These are phyloP conservation scores for Alectoria sarmentosa DNA, from an alignment of 495 filamentous ascomycete species.

Conservation along the genomic window DNA sequence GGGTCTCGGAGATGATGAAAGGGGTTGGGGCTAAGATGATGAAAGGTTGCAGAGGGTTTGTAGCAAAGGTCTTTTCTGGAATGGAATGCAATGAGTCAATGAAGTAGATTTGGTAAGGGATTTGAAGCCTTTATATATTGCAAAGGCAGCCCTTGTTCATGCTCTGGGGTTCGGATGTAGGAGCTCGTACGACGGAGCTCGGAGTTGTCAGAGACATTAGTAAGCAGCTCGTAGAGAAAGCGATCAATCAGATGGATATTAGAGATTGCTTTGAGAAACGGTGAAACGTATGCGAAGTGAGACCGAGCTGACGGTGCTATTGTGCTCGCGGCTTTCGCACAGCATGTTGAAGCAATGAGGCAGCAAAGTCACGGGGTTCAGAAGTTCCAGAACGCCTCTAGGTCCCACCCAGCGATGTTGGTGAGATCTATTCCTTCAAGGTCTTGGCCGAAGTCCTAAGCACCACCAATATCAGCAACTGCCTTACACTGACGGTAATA, in stretches of 20 bases:
- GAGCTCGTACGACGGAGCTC: neutral
- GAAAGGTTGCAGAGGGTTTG: neutral
- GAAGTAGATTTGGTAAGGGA: neutral
- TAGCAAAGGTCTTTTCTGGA: neutral
- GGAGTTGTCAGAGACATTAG: neutral
- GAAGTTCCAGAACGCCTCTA: constrained; percentile 18
- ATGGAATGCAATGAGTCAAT: neutral
- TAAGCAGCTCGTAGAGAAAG: neutral
- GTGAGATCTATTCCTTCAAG: constrained; percentile 11
- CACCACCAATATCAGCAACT: neutral
- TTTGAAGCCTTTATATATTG: neutral
- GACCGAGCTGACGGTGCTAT: too few relatives aligned
- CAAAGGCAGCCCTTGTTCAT: neutral
- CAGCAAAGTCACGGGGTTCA: neutral
- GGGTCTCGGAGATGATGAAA: neutral
- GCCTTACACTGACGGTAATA: neutral
- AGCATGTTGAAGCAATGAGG: neutral
- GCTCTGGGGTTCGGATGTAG: neutral
- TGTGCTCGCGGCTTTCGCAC: neutral
- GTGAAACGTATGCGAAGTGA: too few relatives aligned
- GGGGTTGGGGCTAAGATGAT: neutral
- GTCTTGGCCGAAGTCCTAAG: constrained; percentile 10
- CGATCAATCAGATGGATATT: neutral
- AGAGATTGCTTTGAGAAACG: too few relatives aligned
- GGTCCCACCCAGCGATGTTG: constrained; percentile 13